Evolutionary conservation across 2,329 filamentous ascomycete species (phyloP), one percentile per base, ranked within the genome.

Genomic region (Trichoderma pleuroti): DNA sequence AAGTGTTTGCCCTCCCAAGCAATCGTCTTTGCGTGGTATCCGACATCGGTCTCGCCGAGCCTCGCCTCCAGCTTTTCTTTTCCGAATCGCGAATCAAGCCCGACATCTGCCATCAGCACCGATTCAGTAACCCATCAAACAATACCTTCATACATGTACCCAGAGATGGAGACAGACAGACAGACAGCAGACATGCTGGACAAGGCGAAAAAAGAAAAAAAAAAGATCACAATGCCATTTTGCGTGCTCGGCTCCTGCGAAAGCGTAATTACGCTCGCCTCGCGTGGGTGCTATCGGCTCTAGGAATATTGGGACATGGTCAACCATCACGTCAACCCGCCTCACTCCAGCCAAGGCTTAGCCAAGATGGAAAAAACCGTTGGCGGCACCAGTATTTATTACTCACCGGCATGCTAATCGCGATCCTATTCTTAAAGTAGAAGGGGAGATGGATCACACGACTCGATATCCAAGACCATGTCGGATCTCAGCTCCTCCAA

Each of bases 401-500:
- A 56, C 63, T 9, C 14, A 30, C 18, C 18, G n/a, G 24, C 32
- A 42, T 39, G 49, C 32, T 39, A 62, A 30, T 34, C 26, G n/a
- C 30, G 30, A 16, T 28, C 26, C 36, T 62, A 26, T 42, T 32
- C n/a, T 14, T 14, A 46, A 14, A 42, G 24, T 24, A 52, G 26
- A 46, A 30, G 21, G 42, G n/a, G 42, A 49, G 42, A 49, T 30
- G 46, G 49, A 66, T 66, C 63, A 66, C 63, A 66, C 63, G 63
- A 66, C 63, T 66, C 63, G 49, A 66, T 24, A 28, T 36, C 52
- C 24, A 18, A 49, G 30, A 42, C 18, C 21, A 14, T 26, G 21
- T n/a, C 46, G 46, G 46, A 52, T 66, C 56, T 30, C 34, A 56
- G 32, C 63, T 56, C 21, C 49, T 36, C 49, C 21, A 36, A 66